Evolutionary conservation across 225 moss, liverwort and hornwort genomes (phyloP).

Genomic region (Bryum argenteum): DNA sequence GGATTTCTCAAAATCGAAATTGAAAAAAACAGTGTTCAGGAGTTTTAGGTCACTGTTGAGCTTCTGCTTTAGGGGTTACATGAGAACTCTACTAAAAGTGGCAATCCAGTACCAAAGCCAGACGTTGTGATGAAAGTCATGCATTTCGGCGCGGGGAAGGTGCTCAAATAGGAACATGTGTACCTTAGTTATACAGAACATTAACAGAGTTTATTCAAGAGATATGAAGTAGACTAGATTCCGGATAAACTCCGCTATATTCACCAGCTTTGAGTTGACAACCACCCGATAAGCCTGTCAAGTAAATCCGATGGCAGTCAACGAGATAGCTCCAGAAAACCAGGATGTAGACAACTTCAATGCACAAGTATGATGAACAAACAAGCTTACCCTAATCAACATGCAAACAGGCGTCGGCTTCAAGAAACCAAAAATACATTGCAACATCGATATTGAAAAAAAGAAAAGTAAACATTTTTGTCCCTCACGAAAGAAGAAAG

Average conservation of each 20-base stretch:
- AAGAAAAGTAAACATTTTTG: constrained; percentile 37
- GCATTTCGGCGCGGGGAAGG: no score
- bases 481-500: constrained; percentile 36
- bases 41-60: no score
- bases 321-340: constrained; percentile 29
- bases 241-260: constrained; percentile 39
- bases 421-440: constrained; percentile 28
- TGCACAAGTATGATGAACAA: background rate
- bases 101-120: no score
- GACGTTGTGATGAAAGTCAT: no score
- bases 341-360: constrained; percentile 23
- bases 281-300: constrained; percentile 43
- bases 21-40: no score
- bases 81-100: no score
- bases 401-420: constrained; percentile 6
- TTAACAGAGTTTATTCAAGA: constrained; percentile 11
- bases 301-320: constrained; percentile 36
- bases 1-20: no score
- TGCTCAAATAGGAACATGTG: no score
- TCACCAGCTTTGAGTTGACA: constrained; percentile 36
- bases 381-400: background rate
- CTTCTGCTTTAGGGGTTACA: no score
- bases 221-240: constrained; percentile 14
- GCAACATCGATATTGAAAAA: constrained; percentile 34
- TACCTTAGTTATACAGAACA: background rate